phyloP scores from a whole-genome alignment of 768 basidiomycete genomes.

The Gautieria morchelliformis region DNA sequence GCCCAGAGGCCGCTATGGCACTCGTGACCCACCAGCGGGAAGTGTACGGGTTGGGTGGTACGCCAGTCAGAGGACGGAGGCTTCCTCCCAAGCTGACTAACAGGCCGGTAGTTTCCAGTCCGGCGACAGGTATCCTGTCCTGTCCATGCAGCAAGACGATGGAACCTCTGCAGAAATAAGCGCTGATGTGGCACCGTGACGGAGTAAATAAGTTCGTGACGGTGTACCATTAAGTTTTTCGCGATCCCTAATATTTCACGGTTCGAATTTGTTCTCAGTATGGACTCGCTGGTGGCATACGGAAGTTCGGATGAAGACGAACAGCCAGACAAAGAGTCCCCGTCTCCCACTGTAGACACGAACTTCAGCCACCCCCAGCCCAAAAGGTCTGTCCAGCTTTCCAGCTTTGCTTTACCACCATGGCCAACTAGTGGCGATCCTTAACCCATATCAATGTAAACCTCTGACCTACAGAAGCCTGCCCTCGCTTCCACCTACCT shows the following conservation, averaged over 20 bases:
- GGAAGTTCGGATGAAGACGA: constrained; percentile 33
- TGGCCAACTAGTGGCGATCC: neutral
- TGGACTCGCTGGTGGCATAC: constrained; percentile 35
- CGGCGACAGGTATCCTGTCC: no score
- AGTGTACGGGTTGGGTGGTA: no score
- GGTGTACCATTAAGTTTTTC: no score
- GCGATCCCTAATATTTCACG: neutral
- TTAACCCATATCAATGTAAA: neutral
- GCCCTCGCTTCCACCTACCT: constrained; percentile 43
- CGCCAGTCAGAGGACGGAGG: no score
- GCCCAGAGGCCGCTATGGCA: no score
- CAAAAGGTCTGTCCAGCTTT: neutral
- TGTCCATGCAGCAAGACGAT: no score
- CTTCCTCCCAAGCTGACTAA: no score
- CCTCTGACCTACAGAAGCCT: constrained; percentile 38
- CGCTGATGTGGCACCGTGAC: no score
- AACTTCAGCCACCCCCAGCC: neutral
- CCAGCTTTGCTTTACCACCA: neutral
- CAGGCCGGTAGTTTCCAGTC: no score
- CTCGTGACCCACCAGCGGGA: no score
- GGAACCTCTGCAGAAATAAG: no score
- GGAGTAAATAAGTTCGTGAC: no score
- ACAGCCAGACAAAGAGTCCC: neutral
- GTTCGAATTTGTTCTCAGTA: neutral
- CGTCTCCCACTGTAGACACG: neutral